Conservation (phyloP, 2,329 filamentous ascomycete species). For the Proliferodiscus dingleyae region DNA sequence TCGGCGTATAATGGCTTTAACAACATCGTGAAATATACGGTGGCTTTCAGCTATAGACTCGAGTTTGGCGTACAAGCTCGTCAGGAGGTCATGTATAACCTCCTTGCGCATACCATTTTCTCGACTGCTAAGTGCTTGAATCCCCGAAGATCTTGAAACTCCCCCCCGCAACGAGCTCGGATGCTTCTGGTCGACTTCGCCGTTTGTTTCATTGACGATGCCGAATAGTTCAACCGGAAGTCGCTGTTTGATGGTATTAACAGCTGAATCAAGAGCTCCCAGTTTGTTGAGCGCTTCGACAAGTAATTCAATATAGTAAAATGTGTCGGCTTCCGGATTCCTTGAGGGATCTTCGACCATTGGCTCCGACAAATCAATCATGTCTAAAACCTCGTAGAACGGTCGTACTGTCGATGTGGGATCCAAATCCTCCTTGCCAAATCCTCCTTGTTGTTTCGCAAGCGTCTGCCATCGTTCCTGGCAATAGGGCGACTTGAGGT, state of each 20-base stretch:
- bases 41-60: constrained; percentile 96
- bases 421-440: constrained; percentile 39
- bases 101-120: constrained; percentile 74
- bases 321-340: constrained; percentile 93
- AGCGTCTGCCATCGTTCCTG: constrained; percentile 91
- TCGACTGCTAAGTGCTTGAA: constrained; percentile 60
- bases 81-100: constrained; percentile 86
- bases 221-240: constrained; percentile 90
- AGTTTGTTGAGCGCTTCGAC: constrained; percentile 89
- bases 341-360: constrained; percentile 83
- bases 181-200: constrained; percentile 87
- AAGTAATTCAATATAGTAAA: constrained; percentile 83
- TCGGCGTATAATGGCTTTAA: constrained; percentile 77
- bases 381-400: constrained; percentile 56
- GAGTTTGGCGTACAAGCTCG: constrained; percentile 92
- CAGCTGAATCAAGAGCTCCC: constrained; percentile 75
- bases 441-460: constrained; percentile 57
- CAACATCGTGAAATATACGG: constrained; percentile 86
- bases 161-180: constrained; percentile 68
- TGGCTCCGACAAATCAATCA: constrained; percentile 53
- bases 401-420: constrained; percentile 40
- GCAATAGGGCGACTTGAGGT: constrained; percentile 96
- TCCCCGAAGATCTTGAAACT: constrained; percentile 45
- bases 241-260: constrained; percentile 87
- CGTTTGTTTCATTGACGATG: constrained; percentile 91